phyloP scores from a whole-genome alignment of 371 early-diverging fungal species.

The Smittium culicis region DNA sequence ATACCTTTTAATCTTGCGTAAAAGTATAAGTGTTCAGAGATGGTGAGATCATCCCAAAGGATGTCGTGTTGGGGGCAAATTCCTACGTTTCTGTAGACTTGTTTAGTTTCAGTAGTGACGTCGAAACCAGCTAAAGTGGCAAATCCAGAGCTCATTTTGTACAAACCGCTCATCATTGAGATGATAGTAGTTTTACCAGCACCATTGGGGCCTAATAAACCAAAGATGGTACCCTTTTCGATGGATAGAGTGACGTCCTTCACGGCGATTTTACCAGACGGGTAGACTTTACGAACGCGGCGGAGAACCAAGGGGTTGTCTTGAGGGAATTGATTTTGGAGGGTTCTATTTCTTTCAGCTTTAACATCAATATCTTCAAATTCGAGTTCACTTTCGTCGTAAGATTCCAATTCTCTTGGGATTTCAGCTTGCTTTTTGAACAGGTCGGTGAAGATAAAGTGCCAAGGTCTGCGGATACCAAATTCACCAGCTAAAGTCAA shows the following conservation, averaged over 20 bases:
- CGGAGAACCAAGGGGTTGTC: slow-evolving; percentile 40
- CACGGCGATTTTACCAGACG: slow-evolving; percentile 44
- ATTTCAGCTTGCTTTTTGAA: slow-evolving; percentile 17
- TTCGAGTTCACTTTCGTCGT: slow-evolving; percentile 22
- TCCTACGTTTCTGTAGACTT: slow-evolving; percentile 51
- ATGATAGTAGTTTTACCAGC: slow-evolving; percentile 47
- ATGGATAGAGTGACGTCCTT: slow-evolving; percentile 50
- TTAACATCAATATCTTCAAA: slow-evolving; percentile 47
- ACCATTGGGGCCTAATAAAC: slow-evolving; percentile 45
- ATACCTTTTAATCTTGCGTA: slow-evolving; percentile 59
- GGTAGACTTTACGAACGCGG: slow-evolving; percentile 46
- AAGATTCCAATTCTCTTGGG: not conserved
- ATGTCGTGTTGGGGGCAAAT: slow-evolving; percentile 64
- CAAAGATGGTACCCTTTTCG: slow-evolving; percentile 42
- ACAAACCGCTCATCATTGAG: slow-evolving; percentile 49
- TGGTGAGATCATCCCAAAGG: slow-evolving; percentile 60
- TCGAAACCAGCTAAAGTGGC: slow-evolving; percentile 48
- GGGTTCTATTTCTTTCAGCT: slow-evolving; percentile 38
- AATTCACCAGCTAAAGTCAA: slow-evolving; percentile 44
- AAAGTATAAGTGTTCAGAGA: slow-evolving; percentile 54
- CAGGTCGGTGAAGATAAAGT: slow-evolving; percentile 41
- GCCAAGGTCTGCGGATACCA: slow-evolving; percentile 49
- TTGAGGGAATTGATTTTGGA: slow-evolving; percentile 19
- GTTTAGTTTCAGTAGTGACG: slow-evolving; percentile 35
- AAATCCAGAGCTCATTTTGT: slow-evolving; percentile 41